Evolutionary conservation across 2,329 filamentous ascomycete genomes (phyloP), one percentile per base, ranked within the genome.

Genomic region (Aspergillus phoenicis): DNA sequence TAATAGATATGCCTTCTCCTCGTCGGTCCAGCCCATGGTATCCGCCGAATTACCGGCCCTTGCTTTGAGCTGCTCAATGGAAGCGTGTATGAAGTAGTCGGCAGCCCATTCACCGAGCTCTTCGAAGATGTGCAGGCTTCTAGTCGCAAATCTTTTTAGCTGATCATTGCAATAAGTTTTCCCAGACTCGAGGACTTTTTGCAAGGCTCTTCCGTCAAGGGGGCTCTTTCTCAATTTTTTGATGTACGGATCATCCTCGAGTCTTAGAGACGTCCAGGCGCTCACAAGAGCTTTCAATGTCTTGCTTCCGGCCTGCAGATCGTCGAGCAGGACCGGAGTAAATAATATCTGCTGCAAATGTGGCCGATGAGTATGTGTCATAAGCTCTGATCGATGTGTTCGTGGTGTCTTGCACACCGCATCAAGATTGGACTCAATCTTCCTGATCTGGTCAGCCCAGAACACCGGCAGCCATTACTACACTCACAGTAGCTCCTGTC

Each of bases 51-150:
- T 63, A 6, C 66, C 49, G 11, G 66, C 55, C 2, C 62, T 65
- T 13, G 54, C 56, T 8, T 49, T 66, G 10, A 80, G 68, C 51
- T 74, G 75, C 51, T 70, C 73, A 8, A 86, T 76, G 3, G 83
- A 81, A 39, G 78, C 78, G 55, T 75, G 75, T 24, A 93, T 84
- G 69, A 88, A 93, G 53, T 83, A 84, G 52, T 93, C 87, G 0
- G 84, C 83, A 1, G 89, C 89, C 88, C 89, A 93, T 1, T 79
- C 65, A 0, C 91, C 91, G 4, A 93, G 80, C 49, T 89, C 83
- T 3, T 70, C 66, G 22, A 79, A 79, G 1, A 93, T 80, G 13
- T 82, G 80, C 1, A 64, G 51, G 11, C 83, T 80, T 33, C 83
- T 85, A 2, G 78, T 77, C 47, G 78, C 77, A 7, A 93, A 81